Base-by-base conservation (phyloP, 768 basidiomycete genomes). In the Butyriboletus loyo region DNA sequence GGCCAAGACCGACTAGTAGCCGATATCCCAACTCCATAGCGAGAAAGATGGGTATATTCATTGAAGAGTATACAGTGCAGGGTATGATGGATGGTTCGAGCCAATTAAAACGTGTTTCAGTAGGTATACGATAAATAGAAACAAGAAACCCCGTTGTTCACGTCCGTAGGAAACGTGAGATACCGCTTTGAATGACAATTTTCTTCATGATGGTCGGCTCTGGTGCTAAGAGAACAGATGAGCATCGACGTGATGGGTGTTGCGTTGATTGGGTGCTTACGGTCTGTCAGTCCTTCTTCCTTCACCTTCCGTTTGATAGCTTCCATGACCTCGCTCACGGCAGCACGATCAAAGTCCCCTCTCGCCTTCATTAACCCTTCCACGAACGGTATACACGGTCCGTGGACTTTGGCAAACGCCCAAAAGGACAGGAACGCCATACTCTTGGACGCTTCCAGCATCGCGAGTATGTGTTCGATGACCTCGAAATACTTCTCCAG, bases 161-260 rank as follows among this genome's bases (percentile, higher is more conserved):
- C 49, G 63, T 65, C 55, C 84, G 82, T 52, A 92, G 73, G 75
- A 93, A 85, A 48, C 89, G 77, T 24, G 89, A 86, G 62, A 92
- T 84, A 27, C 82, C 75, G 51, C 83, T 83, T 68, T 87, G 88
- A 34, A 92, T 78, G 9, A 83, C 78, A 40, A 93, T 82, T 66
- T 90, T 92, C 78, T 92, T 92, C 92, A 94, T 93, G 60, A 94
- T 86, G 2, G 90, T 93, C 1, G 89, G 86, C 66, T 91, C 87
- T 11, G 81, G 72, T 1, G 92, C 92, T 93, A 60, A 15, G 38
- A 40, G 13, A 25, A 28, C 47, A 39, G 28, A 24, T 63, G 25
- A 57, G 57, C 24, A 30, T 54, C 28, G 22, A 31, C 44, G 24
- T 5, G 8, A 9, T 2, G 15, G 9, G 30, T 40, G 24, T 17